phyloP scores from a whole-genome alignment of 2,329 filamentous ascomycete genomes.

The Hypoxylon sp. region DNA sequence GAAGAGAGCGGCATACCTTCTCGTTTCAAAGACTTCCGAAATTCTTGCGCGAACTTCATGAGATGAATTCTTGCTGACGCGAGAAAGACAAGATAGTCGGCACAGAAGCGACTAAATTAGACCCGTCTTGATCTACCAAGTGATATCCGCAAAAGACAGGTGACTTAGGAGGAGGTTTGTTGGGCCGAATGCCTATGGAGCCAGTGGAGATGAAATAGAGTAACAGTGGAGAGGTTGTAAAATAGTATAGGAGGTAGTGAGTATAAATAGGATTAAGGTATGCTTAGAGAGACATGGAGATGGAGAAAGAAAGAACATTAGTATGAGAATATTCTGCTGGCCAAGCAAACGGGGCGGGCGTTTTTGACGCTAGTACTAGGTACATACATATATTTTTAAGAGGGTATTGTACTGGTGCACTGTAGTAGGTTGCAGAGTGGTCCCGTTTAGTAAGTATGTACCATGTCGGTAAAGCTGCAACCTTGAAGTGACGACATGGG shows the following conservation, averaged over 20 bases:
- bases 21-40: constrained; percentile 76
- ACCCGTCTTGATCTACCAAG: not conserved
- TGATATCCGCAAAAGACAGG: constrained; percentile 1
- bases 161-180: not conserved
- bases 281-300: constrained; percentile 11
- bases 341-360: constrained; percentile 21
- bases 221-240: not conserved
- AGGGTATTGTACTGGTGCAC: too few relatives aligned
- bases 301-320: not conserved
- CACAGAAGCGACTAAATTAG: constrained; percentile 1
- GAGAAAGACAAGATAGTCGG: not conserved
- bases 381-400: too few relatives aligned
- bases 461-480: not conserved
- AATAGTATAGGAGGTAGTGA: constrained; percentile 4
- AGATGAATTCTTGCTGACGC: constrained; percentile 8
- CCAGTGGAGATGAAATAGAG: constrained; percentile 9
- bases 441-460: not conserved
- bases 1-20: constrained; percentile 61
- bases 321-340: constrained; percentile 9
- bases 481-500: constrained; percentile 4
- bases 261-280: constrained; percentile 5
- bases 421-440: too few relatives aligned
- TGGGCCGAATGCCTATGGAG: constrained; percentile 4
- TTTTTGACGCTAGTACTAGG: constrained; percentile 9
- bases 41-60: constrained; percentile 92